Conservation (phyloP, 2,329 filamentous ascomycete species). For the Bipolaris zeicola region DNA sequence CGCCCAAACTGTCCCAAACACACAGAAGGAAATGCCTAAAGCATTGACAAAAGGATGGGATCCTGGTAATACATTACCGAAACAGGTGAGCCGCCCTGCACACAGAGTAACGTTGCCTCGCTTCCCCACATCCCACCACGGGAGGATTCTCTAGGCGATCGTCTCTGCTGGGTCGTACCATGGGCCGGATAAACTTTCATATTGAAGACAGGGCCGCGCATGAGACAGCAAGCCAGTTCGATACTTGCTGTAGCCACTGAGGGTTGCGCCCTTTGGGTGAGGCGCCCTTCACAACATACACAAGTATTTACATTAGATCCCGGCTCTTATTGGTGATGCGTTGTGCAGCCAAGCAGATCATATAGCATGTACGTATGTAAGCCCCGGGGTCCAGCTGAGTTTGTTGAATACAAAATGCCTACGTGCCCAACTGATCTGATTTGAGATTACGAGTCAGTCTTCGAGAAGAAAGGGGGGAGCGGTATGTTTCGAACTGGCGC, state of each 20-base stretch:
- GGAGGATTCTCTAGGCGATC: constrained; percentile 1
- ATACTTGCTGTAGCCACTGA: neutral
- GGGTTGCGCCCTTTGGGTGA: neutral
- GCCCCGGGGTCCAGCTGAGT: too few species aligned
- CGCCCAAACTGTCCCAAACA: neutral
- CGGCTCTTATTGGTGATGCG: constrained; percentile 5
- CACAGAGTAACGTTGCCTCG: neutral
- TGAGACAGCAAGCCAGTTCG: constrained; percentile 6
- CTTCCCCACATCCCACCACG: constrained; percentile 17
- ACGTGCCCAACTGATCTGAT: too few species aligned
- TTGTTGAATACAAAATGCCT: neutral
- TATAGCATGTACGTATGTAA: too few species aligned
- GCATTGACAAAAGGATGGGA: neutral
- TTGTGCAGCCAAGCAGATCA: too few species aligned
- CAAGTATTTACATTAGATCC: neutral
- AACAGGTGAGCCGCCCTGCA: constrained; percentile 4
- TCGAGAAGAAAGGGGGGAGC: neutral
- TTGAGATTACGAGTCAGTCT: neutral
- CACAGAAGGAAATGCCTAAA: neutral
- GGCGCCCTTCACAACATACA: too few species aligned
- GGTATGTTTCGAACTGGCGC: neutral
- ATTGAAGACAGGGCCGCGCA: constrained; percentile 5
- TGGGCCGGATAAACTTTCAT: constrained; percentile 13
- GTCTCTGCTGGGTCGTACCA: constrained; percentile 4
- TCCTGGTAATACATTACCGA: constrained; percentile 1